A percentile compares a stretch with the other conserved stretches of the same genome.
Evolutionary conservation across 1,139 yeast species (phyloP).

Genomic region (Kodamaea suecica): DNA sequence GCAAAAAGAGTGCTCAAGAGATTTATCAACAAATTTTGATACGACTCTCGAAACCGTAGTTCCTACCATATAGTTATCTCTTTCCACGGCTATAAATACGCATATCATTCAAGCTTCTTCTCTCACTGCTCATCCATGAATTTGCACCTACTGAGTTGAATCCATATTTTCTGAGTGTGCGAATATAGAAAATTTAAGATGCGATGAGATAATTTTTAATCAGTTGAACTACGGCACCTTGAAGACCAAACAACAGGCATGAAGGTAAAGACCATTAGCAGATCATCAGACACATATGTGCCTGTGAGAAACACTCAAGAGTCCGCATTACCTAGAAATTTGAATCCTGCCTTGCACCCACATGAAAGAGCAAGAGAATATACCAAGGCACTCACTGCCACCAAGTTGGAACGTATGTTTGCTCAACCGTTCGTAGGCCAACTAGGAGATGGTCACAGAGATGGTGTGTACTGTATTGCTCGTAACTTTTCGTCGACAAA

Average conservation of each 20-base stretch:
- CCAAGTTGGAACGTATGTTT: conserved; percentile 92
- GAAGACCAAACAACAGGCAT: conserved; percentile 18
- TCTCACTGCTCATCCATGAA: no score
- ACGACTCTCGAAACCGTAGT: no score
- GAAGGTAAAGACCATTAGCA: conserved; percentile 88
- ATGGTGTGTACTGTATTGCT: conserved; percentile 90
- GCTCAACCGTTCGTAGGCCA: conserved; percentile 98
- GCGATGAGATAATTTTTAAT: conserved; percentile 1
- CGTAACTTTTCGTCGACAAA: conserved; percentile 69
- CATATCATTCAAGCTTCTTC: no score
- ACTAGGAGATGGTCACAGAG: conserved; percentile 90
- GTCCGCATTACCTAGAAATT: conserved; percentile 80
- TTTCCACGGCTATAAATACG: no score
- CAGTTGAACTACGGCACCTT: neutral
- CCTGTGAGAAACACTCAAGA: conserved; percentile 91
- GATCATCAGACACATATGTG: conserved; percentile 87
- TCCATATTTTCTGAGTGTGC: no score
- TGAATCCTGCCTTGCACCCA: conserved; percentile 94
- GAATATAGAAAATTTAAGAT: neutral
- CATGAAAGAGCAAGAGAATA: conserved; percentile 97
- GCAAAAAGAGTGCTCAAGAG: no score
- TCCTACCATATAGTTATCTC: no score
- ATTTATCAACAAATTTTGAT: no score
- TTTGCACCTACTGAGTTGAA: no score
- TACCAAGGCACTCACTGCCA: conserved; percentile 90